phyloP scores from a whole-genome alignment of 176 grass and related monocot genomes.

The Ananas comosus region DNA sequence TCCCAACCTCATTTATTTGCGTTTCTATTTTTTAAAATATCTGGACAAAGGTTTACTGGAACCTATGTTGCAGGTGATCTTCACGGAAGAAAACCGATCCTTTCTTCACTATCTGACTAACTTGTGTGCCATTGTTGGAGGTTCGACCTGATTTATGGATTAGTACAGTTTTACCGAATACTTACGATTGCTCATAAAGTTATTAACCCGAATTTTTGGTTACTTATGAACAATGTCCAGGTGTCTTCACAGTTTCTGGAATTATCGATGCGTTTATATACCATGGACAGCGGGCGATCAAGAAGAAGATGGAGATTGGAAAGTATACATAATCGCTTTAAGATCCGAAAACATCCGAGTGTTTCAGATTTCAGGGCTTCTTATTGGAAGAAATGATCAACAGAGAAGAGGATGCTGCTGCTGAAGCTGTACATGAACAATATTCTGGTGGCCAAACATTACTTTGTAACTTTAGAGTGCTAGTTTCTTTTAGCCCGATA shows the following conservation, averaged over 20 bases:
- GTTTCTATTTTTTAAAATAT: background rate
- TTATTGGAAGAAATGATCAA: background rate
- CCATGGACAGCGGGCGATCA: slow-evolving; percentile 75
- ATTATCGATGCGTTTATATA: slow-evolving; percentile 96
- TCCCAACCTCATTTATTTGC: background rate
- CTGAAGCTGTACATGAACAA: background rate
- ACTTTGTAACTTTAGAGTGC: background rate
- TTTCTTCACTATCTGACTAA: slow-evolving; percentile 84
- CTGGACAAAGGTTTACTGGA: slow-evolving; percentile 9
- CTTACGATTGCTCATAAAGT: background rate
- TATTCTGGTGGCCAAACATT: background rate
- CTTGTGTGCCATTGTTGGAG: slow-evolving; percentile 90
- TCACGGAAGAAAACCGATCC: slow-evolving; percentile 73
- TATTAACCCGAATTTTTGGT: background rate
- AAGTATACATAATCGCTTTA: slow-evolving; percentile 64
- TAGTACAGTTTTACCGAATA: slow-evolving; percentile 10
- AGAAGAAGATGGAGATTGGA: slow-evolving; percentile 92
- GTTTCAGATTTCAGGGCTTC: background rate
- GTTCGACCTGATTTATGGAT: slow-evolving; percentile 25
- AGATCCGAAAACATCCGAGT: background rate
- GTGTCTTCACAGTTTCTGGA: slow-evolving; percentile 87
- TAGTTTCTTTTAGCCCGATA: background rate
- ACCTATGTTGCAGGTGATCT: slow-evolving; percentile 62
- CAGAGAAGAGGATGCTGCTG: background rate
- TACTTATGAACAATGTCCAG: slow-evolving; percentile 29